Conservation (phyloP, 768 basidiomycete species). For the Rhodotorula graminis region DNA sequence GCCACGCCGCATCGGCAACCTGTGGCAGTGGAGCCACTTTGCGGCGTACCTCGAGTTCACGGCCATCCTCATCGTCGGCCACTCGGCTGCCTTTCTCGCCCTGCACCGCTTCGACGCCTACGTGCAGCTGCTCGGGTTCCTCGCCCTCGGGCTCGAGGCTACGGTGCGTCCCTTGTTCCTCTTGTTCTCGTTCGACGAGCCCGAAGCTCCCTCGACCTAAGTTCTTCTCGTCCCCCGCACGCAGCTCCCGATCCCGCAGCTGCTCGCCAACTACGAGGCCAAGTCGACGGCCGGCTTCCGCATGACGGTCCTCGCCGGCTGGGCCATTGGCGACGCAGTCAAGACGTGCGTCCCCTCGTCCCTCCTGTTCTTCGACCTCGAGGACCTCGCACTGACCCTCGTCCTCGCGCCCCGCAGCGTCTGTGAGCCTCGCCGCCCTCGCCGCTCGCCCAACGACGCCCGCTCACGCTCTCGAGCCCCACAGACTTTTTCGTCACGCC, state of each 20-base stretch:
- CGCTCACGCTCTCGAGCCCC: not conserved
- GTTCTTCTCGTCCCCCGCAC: not conserved
- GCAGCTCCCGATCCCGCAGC: conserved; percentile 38
- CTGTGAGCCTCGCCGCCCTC: not conserved
- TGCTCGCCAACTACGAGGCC: conserved; percentile 36
- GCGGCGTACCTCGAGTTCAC: conserved; percentile 38
- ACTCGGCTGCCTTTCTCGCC: conserved; percentile 32
- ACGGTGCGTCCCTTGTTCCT: conserved; percentile 10
- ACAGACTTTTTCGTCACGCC: conserved; percentile 30
- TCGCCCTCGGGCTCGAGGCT: conserved; percentile 39
- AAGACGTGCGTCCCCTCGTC: conserved; percentile 8
- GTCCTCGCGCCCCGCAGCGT: too few relatives aligned
- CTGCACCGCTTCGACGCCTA: conserved; percentile 28
- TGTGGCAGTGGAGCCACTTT: conserved; percentile 16
- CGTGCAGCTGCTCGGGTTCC: conserved; percentile 34
- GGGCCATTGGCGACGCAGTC: conserved; percentile 35
- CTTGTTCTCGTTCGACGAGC: not conserved
- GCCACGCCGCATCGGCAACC: not conserved
- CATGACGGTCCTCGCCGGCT: conserved; percentile 29
- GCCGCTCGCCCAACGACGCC: not conserved
- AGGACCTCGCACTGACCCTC: too few relatives aligned
- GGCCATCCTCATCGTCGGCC: conserved; percentile 28
- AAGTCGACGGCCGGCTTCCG: conserved; percentile 38
- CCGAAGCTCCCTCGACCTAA: not conserved
- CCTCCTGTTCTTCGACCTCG: too few relatives aligned